Evolutionary conservation across 306 rosid genomes (phyloP).

Genomic region (Argentina anserina): DNA sequence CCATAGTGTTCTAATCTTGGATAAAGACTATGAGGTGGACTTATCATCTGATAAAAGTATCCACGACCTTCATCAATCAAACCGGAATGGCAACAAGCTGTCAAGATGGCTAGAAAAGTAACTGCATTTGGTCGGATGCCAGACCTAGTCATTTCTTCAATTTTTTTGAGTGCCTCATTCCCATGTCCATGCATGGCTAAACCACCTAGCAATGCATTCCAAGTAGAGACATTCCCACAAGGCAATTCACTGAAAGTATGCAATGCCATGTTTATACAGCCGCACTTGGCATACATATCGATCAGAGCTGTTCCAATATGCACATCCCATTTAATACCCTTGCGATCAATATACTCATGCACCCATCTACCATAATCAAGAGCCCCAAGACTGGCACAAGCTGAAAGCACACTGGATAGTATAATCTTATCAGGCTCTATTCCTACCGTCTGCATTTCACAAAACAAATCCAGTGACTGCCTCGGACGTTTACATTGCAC

Average conservation of each 20-base stretch:
- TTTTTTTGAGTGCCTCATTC: slow-evolving; percentile 37
- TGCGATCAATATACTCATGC: slow-evolving; percentile 53
- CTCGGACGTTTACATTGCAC: slow-evolving; percentile 56
- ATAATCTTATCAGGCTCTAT: slow-evolving; percentile 52
- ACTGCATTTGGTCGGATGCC: slow-evolving; percentile 60
- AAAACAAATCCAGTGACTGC: slow-evolving; percentile 60
- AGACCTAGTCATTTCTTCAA: slow-evolving; percentile 50
- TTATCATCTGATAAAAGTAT: slow-evolving; percentile 49
- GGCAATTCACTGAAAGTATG: slow-evolving; percentile 44
- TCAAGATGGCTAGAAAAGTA: slow-evolving; percentile 66
- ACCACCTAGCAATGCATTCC: slow-evolving; percentile 73
- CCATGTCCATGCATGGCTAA: slow-evolving; percentile 67
- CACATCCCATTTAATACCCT: slow-evolving; percentile 59
- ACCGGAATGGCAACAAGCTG: slow-evolving; percentile 81
- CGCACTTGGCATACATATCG: slow-evolving; percentile 81
- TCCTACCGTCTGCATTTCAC: slow-evolving; percentile 46
- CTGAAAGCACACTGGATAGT: slow-evolving; percentile 66
- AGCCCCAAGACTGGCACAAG: slow-evolving; percentile 73
- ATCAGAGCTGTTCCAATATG: slow-evolving; percentile 65
- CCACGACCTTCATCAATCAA: slow-evolving; percentile 63
- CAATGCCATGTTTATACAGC: slow-evolving; percentile 55
- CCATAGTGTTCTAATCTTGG: slow-evolving; percentile 73
- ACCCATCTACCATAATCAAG: slow-evolving; percentile 76
- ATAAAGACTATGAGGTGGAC: slow-evolving; percentile 39
- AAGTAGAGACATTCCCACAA: slow-evolving; percentile 56